A percentile compares a stretch with the other conserved stretches of the same genome.
These are phyloP conservation scores for Colletotrichum cuscutae DNA, from an alignment of 2,329 filamentous ascomycete genomes.

Conservation along the genomic window DNA sequence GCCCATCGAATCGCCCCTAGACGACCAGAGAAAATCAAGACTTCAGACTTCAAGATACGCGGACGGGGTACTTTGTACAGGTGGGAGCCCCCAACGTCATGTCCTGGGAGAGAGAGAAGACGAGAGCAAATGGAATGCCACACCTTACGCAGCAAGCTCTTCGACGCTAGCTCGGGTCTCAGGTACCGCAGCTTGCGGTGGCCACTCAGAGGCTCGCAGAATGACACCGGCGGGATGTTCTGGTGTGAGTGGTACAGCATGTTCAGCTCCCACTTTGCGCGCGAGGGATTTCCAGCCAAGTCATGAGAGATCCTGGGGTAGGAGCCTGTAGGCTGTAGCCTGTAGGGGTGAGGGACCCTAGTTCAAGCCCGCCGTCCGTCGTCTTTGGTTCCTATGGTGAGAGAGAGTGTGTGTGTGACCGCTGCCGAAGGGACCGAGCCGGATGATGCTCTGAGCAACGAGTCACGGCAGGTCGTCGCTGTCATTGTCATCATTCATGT, in stretches of 20 bases:
- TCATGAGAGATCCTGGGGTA: constrained; percentile 23
- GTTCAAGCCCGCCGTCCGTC: neutral
- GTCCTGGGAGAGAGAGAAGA: neutral
- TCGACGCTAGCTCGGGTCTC: neutral
- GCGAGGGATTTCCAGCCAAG: neutral
- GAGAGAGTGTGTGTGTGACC: neutral
- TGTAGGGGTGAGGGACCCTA: neutral
- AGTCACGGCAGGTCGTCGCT: neutral
- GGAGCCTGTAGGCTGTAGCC: neutral
- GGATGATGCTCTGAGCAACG: neutral
- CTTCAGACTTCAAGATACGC: neutral
- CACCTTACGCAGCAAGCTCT: constrained; percentile 15
- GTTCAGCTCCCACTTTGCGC: neutral
- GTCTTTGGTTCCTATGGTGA: neutral
- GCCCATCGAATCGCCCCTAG: constrained; percentile 11
- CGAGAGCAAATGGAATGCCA: constrained; percentile 17
- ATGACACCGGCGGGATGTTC: neutral
- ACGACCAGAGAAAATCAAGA: neutral
- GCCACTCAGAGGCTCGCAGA: constrained; percentile 21
- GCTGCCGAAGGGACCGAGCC: constrained; percentile 25
- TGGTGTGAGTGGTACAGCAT: neutral
- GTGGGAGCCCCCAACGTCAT: neutral
- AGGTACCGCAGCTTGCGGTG: constrained; percentile 14
- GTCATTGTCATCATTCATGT: neutral
- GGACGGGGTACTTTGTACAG: neutral